Evolutionary conservation across 164 flowering plant genomes (phyloP), one percentile per base, ranked within the genome.

Genomic region (Houttuynia cordata): DNA sequence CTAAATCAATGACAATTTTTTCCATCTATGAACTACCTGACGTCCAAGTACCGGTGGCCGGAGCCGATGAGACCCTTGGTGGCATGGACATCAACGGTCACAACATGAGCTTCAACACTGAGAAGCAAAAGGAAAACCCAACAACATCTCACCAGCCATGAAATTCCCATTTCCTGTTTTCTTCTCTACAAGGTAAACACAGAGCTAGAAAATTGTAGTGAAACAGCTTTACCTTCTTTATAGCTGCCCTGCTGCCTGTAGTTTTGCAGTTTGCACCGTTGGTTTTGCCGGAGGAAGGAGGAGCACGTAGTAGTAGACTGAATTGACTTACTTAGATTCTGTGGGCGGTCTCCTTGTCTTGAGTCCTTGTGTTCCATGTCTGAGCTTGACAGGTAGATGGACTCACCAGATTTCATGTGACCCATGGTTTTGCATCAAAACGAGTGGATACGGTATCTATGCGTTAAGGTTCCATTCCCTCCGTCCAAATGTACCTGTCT

Each of bases 11-110:
- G 49, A 12, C 8, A 45, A 45, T 45, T 10, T 17, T 0, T 0
- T 17, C 21, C 18, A 19, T 24, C n/a, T 4, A 24, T 10, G 0
- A 15, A 23, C 55, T 59, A 86, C 94, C 97, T 81, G 45, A 85
- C 87, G 72, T 90, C 97, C 1, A 90, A 70, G 63, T 76, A 87
- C 10, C 66, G 75, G 62, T 85, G 75, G 58, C 88, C 86, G 0
- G 88, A 84, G 42, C 53, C 14, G 56, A 80, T 30, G 70, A 85
- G 82, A 64, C 71, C 66, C 62, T 75, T 84, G 19, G 91, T 83
- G 24, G 65, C 75, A 58, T 62, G 74, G n/a, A 91, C 85, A 69
- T 85, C 88, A 42, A 91, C 70, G 18, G 89, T 85, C 9, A 70
- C 78, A 19, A 81, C 79, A 10, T 12, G 6, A n/a, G 23, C 22